These are phyloP conservation scores for Diaporthe sp. DNA, from an alignment of 2,329 filamentous ascomycete genomes.

Conservation along the genomic window DNA sequence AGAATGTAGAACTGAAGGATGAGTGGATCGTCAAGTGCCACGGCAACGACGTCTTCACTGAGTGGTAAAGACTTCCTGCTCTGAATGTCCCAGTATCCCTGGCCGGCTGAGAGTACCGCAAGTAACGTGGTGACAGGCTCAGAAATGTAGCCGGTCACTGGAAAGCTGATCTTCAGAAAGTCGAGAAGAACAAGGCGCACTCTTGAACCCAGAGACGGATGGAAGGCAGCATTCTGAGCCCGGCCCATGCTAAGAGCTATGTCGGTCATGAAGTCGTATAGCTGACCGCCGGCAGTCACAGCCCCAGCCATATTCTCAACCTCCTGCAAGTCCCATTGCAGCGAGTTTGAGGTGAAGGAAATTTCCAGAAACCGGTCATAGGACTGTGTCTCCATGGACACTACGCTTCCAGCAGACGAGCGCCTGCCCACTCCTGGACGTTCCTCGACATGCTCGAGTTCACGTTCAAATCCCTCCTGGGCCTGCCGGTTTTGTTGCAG, in stretches of 20 bases:
- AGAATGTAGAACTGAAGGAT: constrained; percentile 74
- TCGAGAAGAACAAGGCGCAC: constrained; percentile 77
- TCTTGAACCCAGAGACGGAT: constrained; percentile 70
- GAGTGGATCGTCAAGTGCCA: constrained; percentile 67
- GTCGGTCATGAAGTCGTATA: constrained; percentile 67
- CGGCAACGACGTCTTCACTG: constrained; percentile 52
- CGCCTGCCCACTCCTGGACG: constrained; percentile 60
- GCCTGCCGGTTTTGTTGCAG: constrained; percentile 71
- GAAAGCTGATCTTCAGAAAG: constrained; percentile 76
- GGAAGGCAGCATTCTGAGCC: constrained; percentile 62
- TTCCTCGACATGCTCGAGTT: constrained; percentile 52
- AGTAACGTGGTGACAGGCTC: constrained; percentile 78
- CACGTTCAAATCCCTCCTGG: constrained; percentile 69
- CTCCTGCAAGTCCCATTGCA: constrained; percentile 64
- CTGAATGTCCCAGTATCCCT: constrained; percentile 68
- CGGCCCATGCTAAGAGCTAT: constrained; percentile 65
- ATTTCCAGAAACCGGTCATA: constrained; percentile 69
- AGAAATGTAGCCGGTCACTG: constrained; percentile 78
- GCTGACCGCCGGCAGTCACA: constrained; percentile 64
- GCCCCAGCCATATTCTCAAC: constrained; percentile 65
- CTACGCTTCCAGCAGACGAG: constrained; percentile 73
- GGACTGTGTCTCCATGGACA: constrained; percentile 71
- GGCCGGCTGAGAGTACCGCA: constrained; percentile 71
- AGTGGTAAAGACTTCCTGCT: constrained; percentile 55
- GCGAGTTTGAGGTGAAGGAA: constrained; percentile 57